phyloP scores from a whole-genome alignment of 1,284 basidiomycete species.

The Ganoderma boninense region DNA sequence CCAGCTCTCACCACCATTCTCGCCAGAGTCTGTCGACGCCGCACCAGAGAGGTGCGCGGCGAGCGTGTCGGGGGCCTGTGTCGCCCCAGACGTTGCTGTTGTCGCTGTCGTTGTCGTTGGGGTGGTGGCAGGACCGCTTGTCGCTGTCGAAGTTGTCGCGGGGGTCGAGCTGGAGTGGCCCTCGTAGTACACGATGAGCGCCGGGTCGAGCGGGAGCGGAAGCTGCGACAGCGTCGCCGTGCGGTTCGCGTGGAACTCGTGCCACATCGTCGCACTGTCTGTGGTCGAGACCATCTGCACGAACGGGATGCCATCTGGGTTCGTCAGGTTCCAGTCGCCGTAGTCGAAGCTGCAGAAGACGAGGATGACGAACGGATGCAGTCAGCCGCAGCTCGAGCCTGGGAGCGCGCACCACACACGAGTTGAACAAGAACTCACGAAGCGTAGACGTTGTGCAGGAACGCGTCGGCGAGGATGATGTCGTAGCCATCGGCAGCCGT shows the following conservation, averaged over 20 bases:
- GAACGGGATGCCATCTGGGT: slow-evolving; percentile 41
- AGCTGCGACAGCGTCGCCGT: slow-evolving; percentile 28
- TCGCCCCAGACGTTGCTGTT: background rate
- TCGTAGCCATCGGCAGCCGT: slow-evolving; percentile 39
- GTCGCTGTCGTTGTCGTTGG: slow-evolving; percentile 2
- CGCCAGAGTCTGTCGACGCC: too few relatives aligned
- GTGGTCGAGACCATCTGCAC: slow-evolving; percentile 43
- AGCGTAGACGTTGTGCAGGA: slow-evolving; percentile 51
- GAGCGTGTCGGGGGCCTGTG: background rate
- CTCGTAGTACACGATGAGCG: background rate
- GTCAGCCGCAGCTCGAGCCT: background rate
- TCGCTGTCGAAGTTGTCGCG: background rate
- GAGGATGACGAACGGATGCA: background rate
- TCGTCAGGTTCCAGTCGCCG: slow-evolving; percentile 42
- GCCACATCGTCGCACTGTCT: slow-evolving; percentile 27
- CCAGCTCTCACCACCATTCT: background rate
- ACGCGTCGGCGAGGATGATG: slow-evolving; percentile 49
- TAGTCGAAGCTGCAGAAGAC: slow-evolving; percentile 47
- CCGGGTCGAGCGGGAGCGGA: slow-evolving; percentile 12
- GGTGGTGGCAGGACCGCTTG: background rate
- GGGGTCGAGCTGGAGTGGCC: background rate
- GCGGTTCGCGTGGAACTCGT: slow-evolving; percentile 24
- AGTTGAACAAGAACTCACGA: slow-evolving; percentile 37
- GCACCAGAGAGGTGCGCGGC: slow-evolving; percentile 1
- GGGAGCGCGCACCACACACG: background rate